Evolutionary conservation across 345 rosid genomes (phyloP).

Genomic region (Geranium rotundifolium): DNA sequence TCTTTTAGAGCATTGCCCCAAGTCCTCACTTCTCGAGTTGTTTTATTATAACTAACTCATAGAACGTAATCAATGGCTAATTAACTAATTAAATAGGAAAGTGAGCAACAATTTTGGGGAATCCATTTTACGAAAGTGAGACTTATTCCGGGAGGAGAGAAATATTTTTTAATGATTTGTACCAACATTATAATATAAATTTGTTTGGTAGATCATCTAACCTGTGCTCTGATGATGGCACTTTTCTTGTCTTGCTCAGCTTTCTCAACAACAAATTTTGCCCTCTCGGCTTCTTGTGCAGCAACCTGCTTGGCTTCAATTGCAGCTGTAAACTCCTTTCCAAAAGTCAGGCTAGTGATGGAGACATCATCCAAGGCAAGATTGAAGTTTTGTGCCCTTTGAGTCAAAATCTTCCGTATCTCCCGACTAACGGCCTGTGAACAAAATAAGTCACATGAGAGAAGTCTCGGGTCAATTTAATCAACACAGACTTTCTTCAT

Average conservation of each 20-base stretch:
- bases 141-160: too few relatives aligned
- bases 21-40: too few relatives aligned
- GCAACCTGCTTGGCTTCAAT: constrained; percentile 96
- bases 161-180: too few relatives aligned
- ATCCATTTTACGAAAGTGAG: too few relatives aligned
- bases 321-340: constrained; percentile 88
- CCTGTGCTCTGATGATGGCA: constrained; percentile 90
- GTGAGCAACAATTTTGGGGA: too few relatives aligned
- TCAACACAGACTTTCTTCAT: background rate
- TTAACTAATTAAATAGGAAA: too few relatives aligned
- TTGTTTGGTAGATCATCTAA: constrained; percentile 10
- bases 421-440: constrained; percentile 73
- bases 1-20: too few relatives aligned
- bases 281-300: constrained; percentile 95
- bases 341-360: constrained; percentile 81
- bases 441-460: background rate
- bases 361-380: constrained; percentile 90
- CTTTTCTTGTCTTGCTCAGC: constrained; percentile 93
- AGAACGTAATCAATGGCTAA: too few relatives aligned
- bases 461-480: background rate
- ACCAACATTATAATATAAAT: too few relatives aligned
- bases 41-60: too few relatives aligned
- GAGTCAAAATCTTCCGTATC: constrained; percentile 76
- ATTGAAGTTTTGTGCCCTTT: constrained; percentile 63
- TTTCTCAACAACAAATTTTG: constrained; percentile 82